Percentiles rank a stretch among this genome's conserved stretches.
phyloP scores from a whole-genome alignment of 768 basidiomycete genomes.

The Boletales sp. region DNA sequence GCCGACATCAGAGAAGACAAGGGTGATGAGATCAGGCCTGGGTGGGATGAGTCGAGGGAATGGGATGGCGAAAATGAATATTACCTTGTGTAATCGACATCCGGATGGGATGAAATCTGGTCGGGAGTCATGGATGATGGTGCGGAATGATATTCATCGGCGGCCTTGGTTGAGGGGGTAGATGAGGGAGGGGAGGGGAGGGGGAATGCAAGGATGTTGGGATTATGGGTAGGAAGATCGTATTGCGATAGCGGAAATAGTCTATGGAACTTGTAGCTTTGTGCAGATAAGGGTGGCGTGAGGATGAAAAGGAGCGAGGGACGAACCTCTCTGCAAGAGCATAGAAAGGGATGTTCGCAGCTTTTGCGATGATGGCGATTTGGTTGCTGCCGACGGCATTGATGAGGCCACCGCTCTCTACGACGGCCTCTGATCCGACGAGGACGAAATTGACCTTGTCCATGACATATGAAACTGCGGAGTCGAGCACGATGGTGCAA shows the following conservation, averaged over 20 bases:
- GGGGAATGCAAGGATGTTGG: conserved; percentile 71
- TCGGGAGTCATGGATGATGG: conserved; percentile 63
- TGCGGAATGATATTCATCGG: no score
- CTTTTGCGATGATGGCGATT: conserved; percentile 94
- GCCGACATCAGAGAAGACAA: conserved; percentile 93
- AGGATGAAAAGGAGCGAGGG: conserved; percentile 14
- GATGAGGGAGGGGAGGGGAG: conserved; percentile 24
- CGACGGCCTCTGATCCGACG: conserved; percentile 97
- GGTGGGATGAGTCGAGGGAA: conserved; percentile 23
- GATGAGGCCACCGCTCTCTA: conserved; percentile 90
- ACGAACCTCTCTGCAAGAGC: conserved; percentile 84
- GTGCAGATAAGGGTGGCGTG: conserved; percentile 20
- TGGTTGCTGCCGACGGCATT: conserved; percentile 95
- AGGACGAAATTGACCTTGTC: conserved; percentile 93
- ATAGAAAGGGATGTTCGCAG: conserved; percentile 94
- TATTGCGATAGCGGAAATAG: conserved; percentile 91
- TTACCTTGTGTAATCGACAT: conserved; percentile 92
- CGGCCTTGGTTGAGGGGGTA: not conserved
- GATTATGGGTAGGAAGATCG: conserved; percentile 80
- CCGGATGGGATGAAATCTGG: conserved; percentile 78
- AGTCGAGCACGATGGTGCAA: conserved; percentile 91
- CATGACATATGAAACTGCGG: conserved; percentile 96
- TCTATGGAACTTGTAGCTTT: conserved; percentile 95
- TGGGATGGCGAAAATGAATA: conserved; percentile 15
- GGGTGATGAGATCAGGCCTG: conserved; percentile 88